These are phyloP conservation scores for Fistulifera pelliculosa DNA, from an alignment of 108 stramenopile genomes.

Conservation along the genomic window DNA sequence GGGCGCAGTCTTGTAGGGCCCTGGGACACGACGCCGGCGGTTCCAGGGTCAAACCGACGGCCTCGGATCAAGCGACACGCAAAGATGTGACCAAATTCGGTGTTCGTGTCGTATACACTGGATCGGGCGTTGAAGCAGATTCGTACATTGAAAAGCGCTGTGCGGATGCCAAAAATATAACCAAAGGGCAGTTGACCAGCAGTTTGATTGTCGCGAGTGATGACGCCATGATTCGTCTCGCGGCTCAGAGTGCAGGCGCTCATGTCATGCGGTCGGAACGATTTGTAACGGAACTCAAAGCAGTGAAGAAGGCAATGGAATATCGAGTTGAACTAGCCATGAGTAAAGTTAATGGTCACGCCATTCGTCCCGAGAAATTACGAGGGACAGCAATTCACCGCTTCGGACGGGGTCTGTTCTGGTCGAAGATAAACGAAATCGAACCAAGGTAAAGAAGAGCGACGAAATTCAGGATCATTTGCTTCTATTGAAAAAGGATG, in stretches of 20 bases:
- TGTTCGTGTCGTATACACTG: slow-evolving; percentile 60
- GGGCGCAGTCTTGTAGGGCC: slow-evolving; percentile 23
- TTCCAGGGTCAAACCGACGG: slow-evolving; percentile 7
- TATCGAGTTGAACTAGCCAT: slow-evolving; percentile 72
- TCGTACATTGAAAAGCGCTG: slow-evolving; percentile 70
- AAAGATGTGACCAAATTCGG: slow-evolving; percentile 43
- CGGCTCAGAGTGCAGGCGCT: slow-evolving; percentile 58
- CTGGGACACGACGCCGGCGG: slow-evolving; percentile 34
- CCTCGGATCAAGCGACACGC: slow-evolving; percentile 19
- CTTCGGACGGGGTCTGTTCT: slow-evolving; percentile 45
- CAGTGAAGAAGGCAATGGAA: slow-evolving; percentile 50
- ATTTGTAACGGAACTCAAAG: slow-evolving; percentile 74
- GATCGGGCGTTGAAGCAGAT: slow-evolving; percentile 65
- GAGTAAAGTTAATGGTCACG: slow-evolving; percentile 54
- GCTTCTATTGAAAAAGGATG: too few relatives aligned
- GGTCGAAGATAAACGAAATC: slow-evolving; percentile 52
- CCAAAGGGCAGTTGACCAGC: slow-evolving; percentile 50
- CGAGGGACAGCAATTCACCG: neutral
- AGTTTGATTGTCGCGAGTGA: slow-evolving; percentile 68
- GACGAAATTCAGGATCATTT: too few relatives aligned
- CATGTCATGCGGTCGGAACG: slow-evolving; percentile 62
- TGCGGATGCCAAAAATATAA: slow-evolving; percentile 59
- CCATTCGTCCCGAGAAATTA: slow-evolving; percentile 46
- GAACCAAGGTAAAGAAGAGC: slow-evolving; percentile 1
- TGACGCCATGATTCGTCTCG: slow-evolving; percentile 73